These are phyloP conservation scores for Cytospora mali DNA, from an alignment of 2,329 filamentous ascomycete species.

Conservation along the genomic window DNA sequence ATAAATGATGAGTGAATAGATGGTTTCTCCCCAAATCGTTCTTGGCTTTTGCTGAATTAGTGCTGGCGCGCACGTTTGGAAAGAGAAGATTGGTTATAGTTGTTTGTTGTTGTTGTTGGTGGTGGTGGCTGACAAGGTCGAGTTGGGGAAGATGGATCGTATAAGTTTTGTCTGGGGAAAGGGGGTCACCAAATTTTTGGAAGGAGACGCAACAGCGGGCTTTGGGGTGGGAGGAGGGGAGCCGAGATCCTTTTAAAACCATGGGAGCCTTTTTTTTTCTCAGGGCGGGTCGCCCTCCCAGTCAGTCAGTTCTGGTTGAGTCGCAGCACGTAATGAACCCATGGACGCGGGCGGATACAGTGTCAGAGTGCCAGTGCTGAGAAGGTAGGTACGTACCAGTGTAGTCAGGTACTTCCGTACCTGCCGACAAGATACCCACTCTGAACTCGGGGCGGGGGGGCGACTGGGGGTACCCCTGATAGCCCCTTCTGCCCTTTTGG, in stretches of 20 bases:
- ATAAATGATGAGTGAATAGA: too few species aligned
- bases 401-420: constrained; percentile 13
- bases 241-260: constrained; percentile 34
- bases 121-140: constrained; percentile 21
- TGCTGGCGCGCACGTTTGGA: constrained; percentile 6
- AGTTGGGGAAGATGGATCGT: constrained; percentile 22
- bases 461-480: constrained; percentile 24
- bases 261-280: constrained; percentile 25
- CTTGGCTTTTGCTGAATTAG: not conserved
- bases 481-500: constrained; percentile 19
- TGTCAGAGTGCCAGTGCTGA: constrained; percentile 11
- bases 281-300: constrained; percentile 19
- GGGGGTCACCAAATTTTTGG: constrained; percentile 35
- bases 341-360: constrained; percentile 10
- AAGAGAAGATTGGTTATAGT: constrained; percentile 7
- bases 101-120: not conserved
- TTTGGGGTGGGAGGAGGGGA: constrained; percentile 38
- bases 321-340: constrained; percentile 26
- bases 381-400: constrained; percentile 19
- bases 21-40: not conserved
- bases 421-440: constrained; percentile 3
- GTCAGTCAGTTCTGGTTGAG: constrained; percentile 7
- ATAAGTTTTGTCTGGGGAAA: constrained; percentile 30
- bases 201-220: constrained; percentile 33
- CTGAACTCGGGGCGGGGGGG: not conserved